Percentiles rank a stretch among this genome's conserved stretches.
phyloP scores from a whole-genome alignment of 768 basidiomycete genomes.

The Amanita fuliginea region DNA sequence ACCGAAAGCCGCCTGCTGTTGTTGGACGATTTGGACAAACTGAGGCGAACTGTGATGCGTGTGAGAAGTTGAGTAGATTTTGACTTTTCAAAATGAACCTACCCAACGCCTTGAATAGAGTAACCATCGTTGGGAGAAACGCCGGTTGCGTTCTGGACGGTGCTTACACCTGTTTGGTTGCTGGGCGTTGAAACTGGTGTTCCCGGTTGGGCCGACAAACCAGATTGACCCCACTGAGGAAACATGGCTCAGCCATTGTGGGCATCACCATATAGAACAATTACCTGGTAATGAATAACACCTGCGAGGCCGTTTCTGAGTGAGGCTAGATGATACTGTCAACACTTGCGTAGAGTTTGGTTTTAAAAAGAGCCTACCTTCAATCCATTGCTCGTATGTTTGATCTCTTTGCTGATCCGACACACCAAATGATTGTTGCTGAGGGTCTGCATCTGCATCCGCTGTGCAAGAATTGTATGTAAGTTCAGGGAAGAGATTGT shows the following conservation, averaged over 20 bases:
- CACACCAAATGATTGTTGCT: conserved; percentile 31
- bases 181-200: conserved; percentile 28
- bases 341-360: background rate
- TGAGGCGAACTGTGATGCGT: conserved; percentile 14
- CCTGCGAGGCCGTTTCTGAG: conserved; percentile 28
- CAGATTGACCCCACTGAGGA: conserved; percentile 45
- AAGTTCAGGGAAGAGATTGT: background rate
- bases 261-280: background rate
- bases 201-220: conserved; percentile 34
- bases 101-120: conserved; percentile 29
- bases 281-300: conserved; percentile 37
- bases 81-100: conserved; percentile 11
- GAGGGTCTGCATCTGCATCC: background rate
- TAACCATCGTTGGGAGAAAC: conserved; percentile 63
- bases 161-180: conserved; percentile 21
- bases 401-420: conserved; percentile 40
- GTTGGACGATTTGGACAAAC: conserved; percentile 20
- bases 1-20: conserved; percentile 24
- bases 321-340: conserved; percentile 22
- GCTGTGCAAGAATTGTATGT: background rate
- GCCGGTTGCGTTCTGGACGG: conserved; percentile 26
- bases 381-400: conserved; percentile 45
- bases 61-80: background rate
- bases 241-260: conserved; percentile 11
- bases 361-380: conserved; percentile 18